A percentile compares a stretch with the other conserved stretches of the same genome.
Evolutionary conservation across 176 grass and related monocot genomes (phyloP).

Genomic region (Cymbopogon citratus): DNA sequence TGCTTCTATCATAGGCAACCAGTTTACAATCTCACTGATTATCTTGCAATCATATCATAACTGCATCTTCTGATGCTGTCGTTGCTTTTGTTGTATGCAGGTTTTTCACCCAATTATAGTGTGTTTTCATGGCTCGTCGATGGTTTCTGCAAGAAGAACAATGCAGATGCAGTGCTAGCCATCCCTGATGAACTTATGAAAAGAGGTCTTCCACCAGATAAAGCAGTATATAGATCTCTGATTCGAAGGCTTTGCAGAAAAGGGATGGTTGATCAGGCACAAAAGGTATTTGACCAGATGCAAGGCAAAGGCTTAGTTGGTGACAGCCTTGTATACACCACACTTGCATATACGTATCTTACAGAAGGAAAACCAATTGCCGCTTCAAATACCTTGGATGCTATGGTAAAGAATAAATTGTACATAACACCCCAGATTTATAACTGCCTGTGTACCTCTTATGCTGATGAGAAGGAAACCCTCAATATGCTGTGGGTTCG

Average conservation of each 20-base stretch:
- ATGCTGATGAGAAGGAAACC: conserved; percentile 48
- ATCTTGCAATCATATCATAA: background rate
- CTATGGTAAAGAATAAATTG: conserved; percentile 58
- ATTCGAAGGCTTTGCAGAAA: conserved; percentile 81
- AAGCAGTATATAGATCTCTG: conserved; percentile 69
- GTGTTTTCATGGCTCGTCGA: conserved; percentile 81
- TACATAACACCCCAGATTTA: conserved; percentile 56
- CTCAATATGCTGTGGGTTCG: conserved; percentile 62
- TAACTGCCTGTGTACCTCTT: conserved; percentile 51
- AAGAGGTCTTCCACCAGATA: conserved; percentile 58
- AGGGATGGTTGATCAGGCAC: conserved; percentile 57
- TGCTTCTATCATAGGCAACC: background rate
- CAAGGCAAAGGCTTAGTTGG: conserved; percentile 47
- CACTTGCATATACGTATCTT: conserved; percentile 65
- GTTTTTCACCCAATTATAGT: conserved; percentile 63
- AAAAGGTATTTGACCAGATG: conserved; percentile 56
- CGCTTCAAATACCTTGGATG: conserved; percentile 41
- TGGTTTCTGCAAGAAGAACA: conserved; percentile 59
- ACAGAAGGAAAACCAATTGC: conserved; percentile 35
- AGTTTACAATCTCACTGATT: background rate
- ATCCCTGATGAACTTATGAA: conserved; percentile 66
- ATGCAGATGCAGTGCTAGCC: conserved; percentile 50
- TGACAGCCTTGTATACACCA: conserved; percentile 60
- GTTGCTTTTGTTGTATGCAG: conserved; percentile 35
- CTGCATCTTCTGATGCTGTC: background rate